Percentiles rank a stretch among this genome's conserved stretches.
phyloP scores from a whole-genome alignment of 495 filamentous ascomycete species.

The Lasiosphaeria ovina region DNA sequence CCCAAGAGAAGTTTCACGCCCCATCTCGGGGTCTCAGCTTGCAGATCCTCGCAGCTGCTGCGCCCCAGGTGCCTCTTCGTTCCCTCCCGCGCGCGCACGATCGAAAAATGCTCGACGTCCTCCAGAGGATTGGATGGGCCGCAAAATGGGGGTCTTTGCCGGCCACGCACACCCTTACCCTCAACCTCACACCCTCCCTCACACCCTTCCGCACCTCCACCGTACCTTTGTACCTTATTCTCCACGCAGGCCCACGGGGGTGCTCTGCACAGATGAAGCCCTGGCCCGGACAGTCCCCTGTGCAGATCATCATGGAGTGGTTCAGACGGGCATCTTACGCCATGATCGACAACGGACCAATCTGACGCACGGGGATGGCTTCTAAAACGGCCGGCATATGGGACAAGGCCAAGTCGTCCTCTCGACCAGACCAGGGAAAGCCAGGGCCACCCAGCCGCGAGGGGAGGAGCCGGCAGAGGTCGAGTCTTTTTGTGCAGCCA shows the following conservation, averaged over 20 bases:
- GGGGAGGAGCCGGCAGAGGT: background rate
- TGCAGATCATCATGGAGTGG: slow-evolving; percentile 32
- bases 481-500: slow-evolving; percentile 12
- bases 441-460: background rate
- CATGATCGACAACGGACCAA: slow-evolving; percentile 38
- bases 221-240: too few relatives aligned
- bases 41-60: slow-evolving; percentile 34
- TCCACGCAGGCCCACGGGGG: background rate
- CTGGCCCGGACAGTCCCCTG: slow-evolving; percentile 27
- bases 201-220: too few relatives aligned
- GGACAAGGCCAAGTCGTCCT: slow-evolving; percentile 19
- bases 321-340: slow-evolving; percentile 42
- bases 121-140: slow-evolving; percentile 20
- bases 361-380: slow-evolving; percentile 31
- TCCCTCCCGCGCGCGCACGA: slow-evolving; percentile 8
- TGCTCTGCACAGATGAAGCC: slow-evolving; percentile 10
- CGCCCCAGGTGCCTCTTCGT: slow-evolving; percentile 19
- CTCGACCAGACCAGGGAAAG: slow-evolving; percentile 13
- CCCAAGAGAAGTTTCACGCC: slow-evolving; percentile 34
- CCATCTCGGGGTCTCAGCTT: slow-evolving; percentile 37
- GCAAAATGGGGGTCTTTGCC: background rate
- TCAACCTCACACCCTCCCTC: too few relatives aligned
- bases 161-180: too few relatives aligned
- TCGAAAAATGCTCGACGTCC: background rate
- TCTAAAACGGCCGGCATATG: slow-evolving; percentile 32